A percentile compares a stretch with the other conserved stretches of the same genome.
Evolutionary conservation across 306 rosid genomes (phyloP).

Genomic region (Pterocarpus macrocarpus): DNA sequence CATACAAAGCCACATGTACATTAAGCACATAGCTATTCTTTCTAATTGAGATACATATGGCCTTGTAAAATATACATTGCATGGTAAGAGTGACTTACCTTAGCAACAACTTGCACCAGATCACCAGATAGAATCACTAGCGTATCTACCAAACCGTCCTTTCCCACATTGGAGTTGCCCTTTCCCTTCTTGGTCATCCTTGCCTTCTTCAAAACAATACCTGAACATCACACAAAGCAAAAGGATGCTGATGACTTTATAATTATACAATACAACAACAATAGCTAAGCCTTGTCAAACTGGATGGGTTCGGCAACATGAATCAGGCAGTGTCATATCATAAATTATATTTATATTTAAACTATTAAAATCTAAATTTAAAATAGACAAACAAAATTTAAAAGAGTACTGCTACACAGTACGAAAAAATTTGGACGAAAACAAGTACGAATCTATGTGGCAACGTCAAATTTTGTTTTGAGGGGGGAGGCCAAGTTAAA

Average conservation of each 20-base stretch:
- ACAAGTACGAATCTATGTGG: too few relatives aligned
- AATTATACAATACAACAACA: not conserved
- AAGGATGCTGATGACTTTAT: slow-evolving; percentile 15
- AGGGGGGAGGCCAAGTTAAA: too few relatives aligned
- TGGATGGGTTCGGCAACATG: too few relatives aligned
- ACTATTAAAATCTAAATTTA: not conserved
- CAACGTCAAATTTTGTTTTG: too few relatives aligned
- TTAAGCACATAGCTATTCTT: slow-evolving; percentile 36
- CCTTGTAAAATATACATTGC: slow-evolving; percentile 21
- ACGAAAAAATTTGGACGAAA: too few relatives aligned
- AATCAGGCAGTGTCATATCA: too few relatives aligned
- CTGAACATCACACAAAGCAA: slow-evolving; percentile 52
- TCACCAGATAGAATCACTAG: slow-evolving; percentile 73
- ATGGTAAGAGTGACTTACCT: slow-evolving; percentile 55
- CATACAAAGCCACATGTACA: slow-evolving; percentile 34
- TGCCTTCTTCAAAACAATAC: slow-evolving; percentile 84
- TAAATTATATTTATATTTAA: too few relatives aligned
- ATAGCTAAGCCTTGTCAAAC: too few relatives aligned
- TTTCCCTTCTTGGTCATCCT: slow-evolving; percentile 80
- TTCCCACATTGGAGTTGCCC: slow-evolving; percentile 56
- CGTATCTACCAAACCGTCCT: slow-evolving; percentile 67
- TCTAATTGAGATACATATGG: slow-evolving; percentile 1
- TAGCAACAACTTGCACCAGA: slow-evolving; percentile 86
- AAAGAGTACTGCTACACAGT: too few relatives aligned
- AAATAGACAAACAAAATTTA: not conserved